phyloP scores from a whole-genome alignment of 2,329 filamentous ascomycete species.

The Colletotrichum sublineola region DNA sequence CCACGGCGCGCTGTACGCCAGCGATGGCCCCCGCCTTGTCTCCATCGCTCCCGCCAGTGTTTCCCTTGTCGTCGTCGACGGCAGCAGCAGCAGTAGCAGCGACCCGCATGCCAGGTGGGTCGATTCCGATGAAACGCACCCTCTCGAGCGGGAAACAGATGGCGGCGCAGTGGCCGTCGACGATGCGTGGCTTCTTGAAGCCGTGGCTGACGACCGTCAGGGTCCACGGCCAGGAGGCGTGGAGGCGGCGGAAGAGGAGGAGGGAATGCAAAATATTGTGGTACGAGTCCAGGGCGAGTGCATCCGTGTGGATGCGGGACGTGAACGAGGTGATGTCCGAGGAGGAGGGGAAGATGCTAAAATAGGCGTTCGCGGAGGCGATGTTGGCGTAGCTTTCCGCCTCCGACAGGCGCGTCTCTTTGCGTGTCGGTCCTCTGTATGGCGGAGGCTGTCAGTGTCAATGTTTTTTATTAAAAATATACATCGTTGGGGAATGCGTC shows the following conservation, averaged over 20 bases:
- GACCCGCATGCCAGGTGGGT: constrained; percentile 66
- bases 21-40: constrained; percentile 56
- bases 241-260: constrained; percentile 66
- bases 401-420: constrained; percentile 69
- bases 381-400: constrained; percentile 73
- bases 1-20: constrained; percentile 58
- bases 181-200: constrained; percentile 75
- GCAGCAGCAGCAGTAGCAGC: constrained; percentile 34
- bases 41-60: constrained; percentile 43
- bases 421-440: constrained; percentile 72
- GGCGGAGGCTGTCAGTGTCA: background rate
- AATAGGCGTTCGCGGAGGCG: constrained; percentile 61
- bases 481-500: background rate
- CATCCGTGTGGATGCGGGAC: constrained; percentile 71
- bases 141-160: constrained; percentile 65
- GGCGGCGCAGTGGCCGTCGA: constrained; percentile 74
- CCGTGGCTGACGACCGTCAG: constrained; percentile 77
- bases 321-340: constrained; percentile 18
- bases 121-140: constrained; percentile 71
- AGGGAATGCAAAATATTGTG: constrained; percentile 87
- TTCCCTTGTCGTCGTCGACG: background rate
- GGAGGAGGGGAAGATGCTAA: constrained; percentile 52
- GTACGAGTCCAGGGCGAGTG: constrained; percentile 84
- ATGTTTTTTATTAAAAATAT: background rate
- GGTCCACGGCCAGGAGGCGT: constrained; percentile 65